A percentile compares a stretch with the other conserved stretches of the same genome.
Conservation (phyloP, 176 grass and related monocot species). For the Zea mays region Zm-B73-REFERENCE-NAM-5.0 NC_050097.1:104745001-104745500, state of each 20-base stretch:
- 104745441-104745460: conserved; percentile 57
- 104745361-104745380: conserved; percentile 33
- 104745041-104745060: not conserved
- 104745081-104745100: not conserved
- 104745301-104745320: conserved; percentile 50
- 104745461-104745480: not conserved
- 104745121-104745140: not conserved
- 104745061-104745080: not conserved
- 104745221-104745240: not conserved
- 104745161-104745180: not conserved
- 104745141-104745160: not conserved
- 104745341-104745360: conserved; percentile 60
- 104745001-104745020: too few species aligned
- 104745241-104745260: not conserved
- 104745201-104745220: not conserved
- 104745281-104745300: not conserved
- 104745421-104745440: conserved; percentile 82
- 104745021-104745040: not conserved
- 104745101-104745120: not conserved
- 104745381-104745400: conserved; percentile 17
- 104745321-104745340: conserved; percentile 63
- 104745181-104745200: not conserved
- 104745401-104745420: conserved; percentile 50
- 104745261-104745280: conserved; percentile 22
- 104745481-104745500: conserved; percentile 17